phyloP scores from a whole-genome alignment of 768 basidiomycete genomes.

The Kwoniella newhampshirensis region DNA sequence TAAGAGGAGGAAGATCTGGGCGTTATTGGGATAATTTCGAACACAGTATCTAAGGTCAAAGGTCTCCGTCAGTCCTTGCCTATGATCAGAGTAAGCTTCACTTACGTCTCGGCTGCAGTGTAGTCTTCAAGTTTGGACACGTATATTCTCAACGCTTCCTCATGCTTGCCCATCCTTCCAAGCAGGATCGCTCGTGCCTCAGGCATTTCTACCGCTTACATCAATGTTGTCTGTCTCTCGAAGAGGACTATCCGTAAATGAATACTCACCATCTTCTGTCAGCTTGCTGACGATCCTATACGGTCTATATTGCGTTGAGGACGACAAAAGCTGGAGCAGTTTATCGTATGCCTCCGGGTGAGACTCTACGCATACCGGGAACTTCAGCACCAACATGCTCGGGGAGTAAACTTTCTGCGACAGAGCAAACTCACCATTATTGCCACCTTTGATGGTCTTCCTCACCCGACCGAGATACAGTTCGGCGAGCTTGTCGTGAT shows the following conservation, averaged over 20 bases:
- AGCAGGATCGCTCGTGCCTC: conserved; percentile 90
- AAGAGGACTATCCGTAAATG: no score
- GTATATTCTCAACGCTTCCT: conserved; percentile 91
- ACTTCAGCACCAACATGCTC: not conserved
- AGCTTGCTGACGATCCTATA: conserved; percentile 79
- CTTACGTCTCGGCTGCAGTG: conserved; percentile 83
- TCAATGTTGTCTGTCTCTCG: not conserved
- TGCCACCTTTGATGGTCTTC: conserved; percentile 56
- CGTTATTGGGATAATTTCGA: conserved; percentile 65
- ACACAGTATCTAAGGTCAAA: conserved; percentile 74
- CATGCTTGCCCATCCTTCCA: conserved; percentile 84
- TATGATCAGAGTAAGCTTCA: conserved; percentile 3
- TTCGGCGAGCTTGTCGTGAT: conserved; percentile 87
- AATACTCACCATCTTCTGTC: conserved; percentile 69
- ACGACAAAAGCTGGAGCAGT: conserved; percentile 73
- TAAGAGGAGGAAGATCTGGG: conserved; percentile 74
- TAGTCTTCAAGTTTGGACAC: conserved; percentile 83
- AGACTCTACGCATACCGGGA: conserved; percentile 56
- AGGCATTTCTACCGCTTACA: conserved; percentile 65
- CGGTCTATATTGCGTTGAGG: conserved; percentile 67
- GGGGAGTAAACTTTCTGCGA: no score
- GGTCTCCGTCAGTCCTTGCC: conserved; percentile 3
- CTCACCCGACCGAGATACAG: conserved; percentile 71
- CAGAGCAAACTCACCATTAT: conserved; percentile 63
- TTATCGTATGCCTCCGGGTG: conserved; percentile 63